These are phyloP conservation scores for Taiozyma sp. DNA, from an alignment of 1,139 yeast species.

Conservation along the genomic window DNA sequence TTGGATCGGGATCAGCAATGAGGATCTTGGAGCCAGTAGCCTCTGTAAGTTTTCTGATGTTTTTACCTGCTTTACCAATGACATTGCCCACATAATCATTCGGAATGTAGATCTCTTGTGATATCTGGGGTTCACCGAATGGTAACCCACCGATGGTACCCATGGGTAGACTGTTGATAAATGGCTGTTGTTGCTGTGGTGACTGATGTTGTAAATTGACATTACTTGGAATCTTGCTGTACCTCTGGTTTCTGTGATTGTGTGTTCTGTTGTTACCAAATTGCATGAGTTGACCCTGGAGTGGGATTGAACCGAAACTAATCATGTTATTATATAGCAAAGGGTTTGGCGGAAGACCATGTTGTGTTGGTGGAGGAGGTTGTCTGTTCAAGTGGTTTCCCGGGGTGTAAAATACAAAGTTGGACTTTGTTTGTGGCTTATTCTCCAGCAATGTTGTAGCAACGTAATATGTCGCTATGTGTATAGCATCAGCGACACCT, in stretches of 20 bases:
- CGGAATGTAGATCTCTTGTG: constrained; percentile 70
- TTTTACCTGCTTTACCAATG: constrained; percentile 83
- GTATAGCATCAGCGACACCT: constrained; percentile 87
- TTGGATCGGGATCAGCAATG: constrained; percentile 57
- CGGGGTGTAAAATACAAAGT: constrained; percentile 61
- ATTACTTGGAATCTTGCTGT: not conserved
- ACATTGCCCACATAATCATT: constrained; percentile 77
- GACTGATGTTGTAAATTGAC: not conserved
- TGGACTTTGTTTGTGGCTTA: constrained; percentile 44
- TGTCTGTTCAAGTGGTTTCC: constrained; percentile 28
- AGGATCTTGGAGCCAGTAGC: constrained; percentile 72
- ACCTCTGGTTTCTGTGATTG: not conserved
- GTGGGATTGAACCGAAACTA: constrained; percentile 8
- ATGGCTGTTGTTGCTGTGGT: constrained; percentile 1
- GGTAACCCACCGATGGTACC: constrained; percentile 1
- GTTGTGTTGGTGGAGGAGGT: constrained; percentile 10
- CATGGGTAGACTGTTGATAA: constrained; percentile 1
- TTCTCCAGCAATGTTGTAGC: constrained; percentile 62
- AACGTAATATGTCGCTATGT: constrained; percentile 73
- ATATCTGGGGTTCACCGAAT: constrained; percentile 2
- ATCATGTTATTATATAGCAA: constrained; percentile 6
- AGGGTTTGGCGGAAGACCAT: constrained; percentile 10
- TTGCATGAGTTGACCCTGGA: constrained; percentile 9
- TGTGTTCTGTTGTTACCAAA: constrained; percentile 3
- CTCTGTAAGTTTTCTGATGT: constrained; percentile 73